phyloP scores from a whole-genome alignment of 2,329 filamentous ascomycete genomes.

The Cylindrodendrum hubeiense region DNA sequence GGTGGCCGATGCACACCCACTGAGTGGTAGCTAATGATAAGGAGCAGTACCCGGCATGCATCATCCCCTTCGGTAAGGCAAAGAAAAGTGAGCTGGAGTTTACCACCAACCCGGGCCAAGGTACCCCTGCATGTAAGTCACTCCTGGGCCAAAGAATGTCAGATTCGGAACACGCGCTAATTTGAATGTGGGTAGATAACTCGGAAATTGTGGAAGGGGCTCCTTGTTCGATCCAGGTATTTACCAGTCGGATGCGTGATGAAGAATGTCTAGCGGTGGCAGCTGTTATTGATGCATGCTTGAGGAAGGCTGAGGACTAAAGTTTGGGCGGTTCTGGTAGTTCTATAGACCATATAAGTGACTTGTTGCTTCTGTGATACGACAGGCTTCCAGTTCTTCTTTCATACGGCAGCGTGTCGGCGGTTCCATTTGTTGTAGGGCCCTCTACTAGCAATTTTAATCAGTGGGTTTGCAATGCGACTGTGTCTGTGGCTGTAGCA shows the following conservation, averaged over 20 bases:
- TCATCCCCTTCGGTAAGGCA: slow-evolving; percentile 59
- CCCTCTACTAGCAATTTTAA: too few species aligned
- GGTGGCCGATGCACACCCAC: background rate
- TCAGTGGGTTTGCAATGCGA: too few species aligned
- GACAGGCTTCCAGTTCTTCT: too few species aligned
- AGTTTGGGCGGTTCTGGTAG: too few species aligned
- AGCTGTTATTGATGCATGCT: slow-evolving; percentile 25
- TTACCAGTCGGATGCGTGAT: slow-evolving; percentile 60
- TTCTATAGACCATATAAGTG: too few species aligned
- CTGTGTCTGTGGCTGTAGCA: too few species aligned
- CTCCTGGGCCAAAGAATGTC: too few species aligned
- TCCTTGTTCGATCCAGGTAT: slow-evolving; percentile 60
- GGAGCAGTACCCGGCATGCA: slow-evolving; percentile 61
- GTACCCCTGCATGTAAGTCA: slow-evolving; percentile 22
- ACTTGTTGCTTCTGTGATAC: too few species aligned
- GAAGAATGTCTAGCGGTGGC: slow-evolving; percentile 55
- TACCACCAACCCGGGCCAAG: slow-evolving; percentile 21
- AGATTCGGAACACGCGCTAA: too few species aligned
- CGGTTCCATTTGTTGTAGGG: too few species aligned
- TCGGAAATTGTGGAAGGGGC: slow-evolving; percentile 55
- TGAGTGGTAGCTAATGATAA: background rate
- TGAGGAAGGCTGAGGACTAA: background rate
- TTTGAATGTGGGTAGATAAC: slow-evolving; percentile 21
- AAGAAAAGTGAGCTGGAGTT: slow-evolving; percentile 5
- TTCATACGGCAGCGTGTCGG: too few species aligned